Base-by-base conservation (phyloP, 1,284 basidiomycete species). In the Sanghuangporus weigelae region DNA sequence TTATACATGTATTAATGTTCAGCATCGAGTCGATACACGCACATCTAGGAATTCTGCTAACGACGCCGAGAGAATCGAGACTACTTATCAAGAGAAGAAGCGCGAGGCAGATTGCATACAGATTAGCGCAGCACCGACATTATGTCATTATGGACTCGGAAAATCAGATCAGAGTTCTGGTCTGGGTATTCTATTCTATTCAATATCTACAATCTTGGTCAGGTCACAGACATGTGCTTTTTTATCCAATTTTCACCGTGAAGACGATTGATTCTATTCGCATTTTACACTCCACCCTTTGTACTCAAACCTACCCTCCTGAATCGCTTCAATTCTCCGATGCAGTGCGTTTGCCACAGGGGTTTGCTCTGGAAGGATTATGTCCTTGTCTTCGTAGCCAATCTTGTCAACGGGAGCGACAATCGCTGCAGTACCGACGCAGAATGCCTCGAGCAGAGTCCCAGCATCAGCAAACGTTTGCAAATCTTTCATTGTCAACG, bases 401-500 rank as follows among this genome's bases (percentile, higher is more conserved):
- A 89, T 85, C 44, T 79, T 76, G 35, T 81, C 79, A 31, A 90
- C 79, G 14, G 84, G 80, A 1, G 80, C 81, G 23, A 90, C 81
- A 35, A 87, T 77, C 8, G 83, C 87, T 0, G 87, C 87, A 0
- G 88, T 92, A 0, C 93, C 92, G 1, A 87, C 82, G 16, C 85
- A 84, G 66, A 95, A 90, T 16, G 84, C 79, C 72, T 95, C 93
- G 7, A 84, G 68, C 16, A 95, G 73, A 14, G 73, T 77, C 16
- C 86, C 89, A 8, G 78, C 70, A 0, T 75, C 68, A 0, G 78
- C 74, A 69, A 81, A 84, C 5, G 72, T 68, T 12, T 75, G 71
- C 51, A 95, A 72, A 64, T 94, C 86, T 0, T 74, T 53, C 76
- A 94, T 85, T 1, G 84, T 84, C 31, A 94, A 76, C 7, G 75